A percentile compares a stretch with the other conserved stretches of the same genome.
Evolutionary conservation across 2,329 filamentous ascomycete genomes (phyloP).

Genomic region (Exophiala aquamarina): DNA sequence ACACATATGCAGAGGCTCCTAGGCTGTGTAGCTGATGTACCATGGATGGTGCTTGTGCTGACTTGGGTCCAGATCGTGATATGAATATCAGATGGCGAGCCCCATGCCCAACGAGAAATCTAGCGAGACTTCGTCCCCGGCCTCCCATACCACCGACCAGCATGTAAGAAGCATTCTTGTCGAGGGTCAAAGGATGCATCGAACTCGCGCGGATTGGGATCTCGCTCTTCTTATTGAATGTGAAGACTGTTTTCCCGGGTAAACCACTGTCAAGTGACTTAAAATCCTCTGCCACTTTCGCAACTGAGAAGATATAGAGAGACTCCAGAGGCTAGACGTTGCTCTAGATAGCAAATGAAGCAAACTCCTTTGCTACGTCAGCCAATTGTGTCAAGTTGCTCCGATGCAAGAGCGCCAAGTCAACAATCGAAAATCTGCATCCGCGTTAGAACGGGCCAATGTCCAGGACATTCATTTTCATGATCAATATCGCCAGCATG

Average conservation of each 20-base stretch:
- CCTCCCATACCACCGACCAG: constrained; percentile 26
- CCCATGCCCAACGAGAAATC: constrained; percentile 16
- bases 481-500: neutral
- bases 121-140: constrained; percentile 17
- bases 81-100: constrained; percentile 21
- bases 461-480: neutral
- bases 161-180: constrained; percentile 15
- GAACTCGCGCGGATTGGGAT: neutral
- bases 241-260: neutral
- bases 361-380: neutral
- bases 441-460: constrained; percentile 3
- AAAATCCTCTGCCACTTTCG: neutral
- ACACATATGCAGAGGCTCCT: neutral
- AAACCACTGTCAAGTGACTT: neutral
- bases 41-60: neutral
- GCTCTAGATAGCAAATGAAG: too few relatives aligned
- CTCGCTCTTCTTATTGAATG: neutral
- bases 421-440: neutral
- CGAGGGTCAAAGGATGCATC: neutral
- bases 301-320: neutral
- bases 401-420: neutral
- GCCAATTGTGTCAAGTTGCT: neutral
- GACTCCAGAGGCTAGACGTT: neutral
- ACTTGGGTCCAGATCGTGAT: constrained; percentile 6
- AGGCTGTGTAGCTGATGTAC: neutral